phyloP scores from a whole-genome alignment of 306 rosid species.

The Biancaea sappan region DNA sequence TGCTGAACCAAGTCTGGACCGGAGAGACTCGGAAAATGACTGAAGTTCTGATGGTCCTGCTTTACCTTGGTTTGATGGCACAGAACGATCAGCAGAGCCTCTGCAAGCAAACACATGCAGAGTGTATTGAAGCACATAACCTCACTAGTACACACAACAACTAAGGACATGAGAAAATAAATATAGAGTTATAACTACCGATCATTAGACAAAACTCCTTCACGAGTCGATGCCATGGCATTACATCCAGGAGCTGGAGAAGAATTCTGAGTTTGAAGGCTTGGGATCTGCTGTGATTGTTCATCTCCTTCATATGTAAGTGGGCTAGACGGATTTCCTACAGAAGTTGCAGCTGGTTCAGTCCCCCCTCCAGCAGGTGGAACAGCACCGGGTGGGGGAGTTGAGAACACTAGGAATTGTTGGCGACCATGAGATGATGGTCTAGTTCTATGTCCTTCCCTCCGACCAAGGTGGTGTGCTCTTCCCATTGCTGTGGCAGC shows the following conservation, averaged over 20 bases:
- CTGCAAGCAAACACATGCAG: conserved; percentile 41
- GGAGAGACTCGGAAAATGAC: conserved; percentile 79
- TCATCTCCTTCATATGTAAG: conserved; percentile 48
- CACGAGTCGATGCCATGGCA: conserved; percentile 43
- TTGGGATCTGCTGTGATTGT: conserved; percentile 46
- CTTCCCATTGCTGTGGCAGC: conserved; percentile 88
- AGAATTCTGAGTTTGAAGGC: conserved; percentile 47
- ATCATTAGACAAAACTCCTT: conserved; percentile 36
- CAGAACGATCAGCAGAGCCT: conserved; percentile 48
- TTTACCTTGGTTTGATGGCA: conserved; percentile 48
- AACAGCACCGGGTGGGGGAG: conserved; percentile 46
- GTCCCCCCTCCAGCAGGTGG: conserved; percentile 44
- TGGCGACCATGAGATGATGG: conserved; percentile 66
- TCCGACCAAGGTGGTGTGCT: conserved; percentile 60
- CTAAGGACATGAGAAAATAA: background rate
- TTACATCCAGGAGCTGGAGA: conserved; percentile 52
- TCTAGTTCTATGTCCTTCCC: conserved; percentile 60
- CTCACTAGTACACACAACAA: conserved; percentile 10
- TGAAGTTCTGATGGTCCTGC: conserved; percentile 87
- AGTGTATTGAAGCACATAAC: background rate
- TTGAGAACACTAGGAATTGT: conserved; percentile 56
- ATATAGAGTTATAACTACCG: conserved; percentile 47
- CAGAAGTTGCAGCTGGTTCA: conserved; percentile 50
- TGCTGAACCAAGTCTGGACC: conserved; percentile 62
- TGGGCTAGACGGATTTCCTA: conserved; percentile 55